phyloP scores from a whole-genome alignment of 768 basidiomycete species.

The Collybiopsis luxurians region DNA sequence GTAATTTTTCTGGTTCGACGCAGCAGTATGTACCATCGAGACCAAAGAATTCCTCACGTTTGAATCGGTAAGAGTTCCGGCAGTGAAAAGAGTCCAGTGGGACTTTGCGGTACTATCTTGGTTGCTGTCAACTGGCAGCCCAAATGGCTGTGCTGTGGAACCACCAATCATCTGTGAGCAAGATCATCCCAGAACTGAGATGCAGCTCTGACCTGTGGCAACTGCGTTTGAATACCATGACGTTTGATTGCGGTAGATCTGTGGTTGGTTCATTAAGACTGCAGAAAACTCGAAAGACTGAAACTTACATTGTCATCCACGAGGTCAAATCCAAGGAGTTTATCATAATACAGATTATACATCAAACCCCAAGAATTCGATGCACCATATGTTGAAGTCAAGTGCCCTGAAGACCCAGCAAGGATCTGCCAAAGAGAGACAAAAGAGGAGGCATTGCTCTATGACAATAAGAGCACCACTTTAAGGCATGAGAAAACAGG shows the following conservation, averaged over 20 bases:
- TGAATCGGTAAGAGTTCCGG: slow-evolving; percentile 35
- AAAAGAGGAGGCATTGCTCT: neutral
- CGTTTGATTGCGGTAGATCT: too few species aligned
- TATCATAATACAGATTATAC: slow-evolving; percentile 43
- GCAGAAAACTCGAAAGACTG: too few species aligned
- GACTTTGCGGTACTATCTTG: neutral
- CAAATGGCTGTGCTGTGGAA: neutral
- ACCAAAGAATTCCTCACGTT: slow-evolving; percentile 38
- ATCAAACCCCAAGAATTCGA: slow-evolving; percentile 19
- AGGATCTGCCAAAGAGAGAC: slow-evolving; percentile 9
- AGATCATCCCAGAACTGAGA: neutral
- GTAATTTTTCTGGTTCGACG: slow-evolving; percentile 10
- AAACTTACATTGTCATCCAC: too few species aligned
- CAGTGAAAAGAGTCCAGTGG: slow-evolving; percentile 53
- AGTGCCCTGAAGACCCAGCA: slow-evolving; percentile 6
- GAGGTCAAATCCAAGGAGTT: slow-evolving; percentile 29
- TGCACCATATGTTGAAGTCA: slow-evolving; percentile 10
- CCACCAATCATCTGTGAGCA: neutral
- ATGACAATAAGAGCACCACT: too few species aligned
- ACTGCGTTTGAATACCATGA: too few species aligned
- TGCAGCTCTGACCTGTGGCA: too few species aligned
- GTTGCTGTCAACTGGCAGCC: neutral
- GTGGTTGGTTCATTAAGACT: too few species aligned
- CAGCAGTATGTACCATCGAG: slow-evolving; percentile 20
- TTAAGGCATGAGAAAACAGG: too few species aligned